Evolutionary conservation across 2,329 filamentous ascomycete species (phyloP).

Genomic region (Pyrenophora graminea): DNA sequence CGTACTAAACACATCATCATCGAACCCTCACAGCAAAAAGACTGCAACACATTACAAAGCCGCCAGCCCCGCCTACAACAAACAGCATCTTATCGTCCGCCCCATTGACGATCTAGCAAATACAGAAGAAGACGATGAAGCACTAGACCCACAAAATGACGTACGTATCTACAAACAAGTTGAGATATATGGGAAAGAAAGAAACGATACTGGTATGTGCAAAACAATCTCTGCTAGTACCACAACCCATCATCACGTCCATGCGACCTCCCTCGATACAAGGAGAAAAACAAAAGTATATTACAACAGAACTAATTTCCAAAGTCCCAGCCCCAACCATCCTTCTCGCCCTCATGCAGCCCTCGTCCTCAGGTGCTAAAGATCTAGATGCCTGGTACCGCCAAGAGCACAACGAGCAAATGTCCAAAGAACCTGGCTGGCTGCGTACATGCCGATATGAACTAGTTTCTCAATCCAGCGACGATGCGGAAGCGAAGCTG

Average conservation of each 20-base stretch:
- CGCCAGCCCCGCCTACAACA: conserved; percentile 22
- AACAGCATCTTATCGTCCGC: conserved; percentile 32
- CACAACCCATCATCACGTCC: too few species aligned
- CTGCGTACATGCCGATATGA: conserved; percentile 31
- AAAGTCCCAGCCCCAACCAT: conserved; percentile 1
- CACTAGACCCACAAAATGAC: background rate
- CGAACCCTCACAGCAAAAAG: background rate
- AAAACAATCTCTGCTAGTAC: too few species aligned
- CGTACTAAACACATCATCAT: background rate
- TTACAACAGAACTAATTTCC: too few species aligned
- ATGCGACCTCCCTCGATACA: too few species aligned
- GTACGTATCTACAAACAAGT: background rate
- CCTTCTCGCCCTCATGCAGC: conserved; percentile 37
- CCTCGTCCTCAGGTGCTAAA: conserved; percentile 21
- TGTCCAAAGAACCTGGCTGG: conserved; percentile 37
- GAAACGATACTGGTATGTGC: background rate
- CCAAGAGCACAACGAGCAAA: conserved; percentile 41
- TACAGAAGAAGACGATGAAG: conserved; percentile 4
- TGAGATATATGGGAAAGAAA: background rate
- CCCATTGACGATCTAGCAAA: conserved; percentile 27
- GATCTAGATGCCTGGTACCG: conserved; percentile 40
- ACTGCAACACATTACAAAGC: conserved; percentile 18
- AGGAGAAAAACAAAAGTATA: too few species aligned
- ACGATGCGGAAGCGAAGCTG: conserved; percentile 14
- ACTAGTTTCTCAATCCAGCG: conserved; percentile 14